phyloP scores from a whole-genome alignment of 208 protist genomes.

The Leishmania turanica region DNA sequence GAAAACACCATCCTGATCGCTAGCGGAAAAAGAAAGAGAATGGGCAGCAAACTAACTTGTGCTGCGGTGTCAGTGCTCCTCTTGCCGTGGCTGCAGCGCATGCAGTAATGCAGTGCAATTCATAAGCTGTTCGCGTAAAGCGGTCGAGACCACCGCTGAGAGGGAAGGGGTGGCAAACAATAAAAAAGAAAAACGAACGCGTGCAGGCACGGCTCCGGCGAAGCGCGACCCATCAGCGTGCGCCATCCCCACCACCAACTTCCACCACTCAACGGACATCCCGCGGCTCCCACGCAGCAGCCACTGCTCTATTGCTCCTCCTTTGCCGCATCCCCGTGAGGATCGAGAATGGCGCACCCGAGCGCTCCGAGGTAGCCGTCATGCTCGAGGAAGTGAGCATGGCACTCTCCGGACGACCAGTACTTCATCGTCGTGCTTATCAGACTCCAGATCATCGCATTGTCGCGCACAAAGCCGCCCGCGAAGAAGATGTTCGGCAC shows the following conservation, averaged over 20 bases:
- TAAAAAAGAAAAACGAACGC: not conserved
- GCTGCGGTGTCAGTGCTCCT: not conserved
- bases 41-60: not conserved
- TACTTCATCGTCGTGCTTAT: slow-evolving; percentile 93
- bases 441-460: slow-evolving; percentile 89
- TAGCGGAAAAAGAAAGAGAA: not conserved
- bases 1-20: not conserved
- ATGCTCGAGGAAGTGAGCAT: slow-evolving; percentile 95
- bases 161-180: not conserved
- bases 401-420: slow-evolving; percentile 92
- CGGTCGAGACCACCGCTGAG: not conserved
- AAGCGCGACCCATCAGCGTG: not conserved
- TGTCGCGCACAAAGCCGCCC: slow-evolving; percentile 94
- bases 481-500: slow-evolving; percentile 96
- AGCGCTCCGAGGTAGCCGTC: slow-evolving; percentile 97
- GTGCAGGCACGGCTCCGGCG: not conserved
- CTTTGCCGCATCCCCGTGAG: not conserved
- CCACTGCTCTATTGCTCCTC: not conserved
- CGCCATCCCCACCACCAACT: not conserved
- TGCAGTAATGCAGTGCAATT: not conserved
- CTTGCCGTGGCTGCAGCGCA: not conserved
- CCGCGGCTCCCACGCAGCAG: not conserved
- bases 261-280: not conserved
- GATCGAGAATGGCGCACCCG: slow-evolving; percentile 67
- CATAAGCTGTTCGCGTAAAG: not conserved